phyloP scores from a whole-genome alignment of 106 monocot genomes.

The Agapanthus africanus region DNA sequence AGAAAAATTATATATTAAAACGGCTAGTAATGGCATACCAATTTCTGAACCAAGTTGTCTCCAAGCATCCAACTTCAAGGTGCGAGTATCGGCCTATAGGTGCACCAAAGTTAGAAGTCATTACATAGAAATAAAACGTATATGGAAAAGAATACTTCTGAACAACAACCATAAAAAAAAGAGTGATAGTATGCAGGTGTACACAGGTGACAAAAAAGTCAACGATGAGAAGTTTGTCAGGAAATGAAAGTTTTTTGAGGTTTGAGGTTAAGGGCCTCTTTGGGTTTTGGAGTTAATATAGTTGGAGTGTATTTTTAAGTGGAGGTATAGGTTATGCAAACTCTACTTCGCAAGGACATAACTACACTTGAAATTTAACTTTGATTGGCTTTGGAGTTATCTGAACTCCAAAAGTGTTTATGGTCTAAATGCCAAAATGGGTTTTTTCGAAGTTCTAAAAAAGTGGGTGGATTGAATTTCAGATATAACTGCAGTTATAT shows the following conservation, averaged over 20 bases:
- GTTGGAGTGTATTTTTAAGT: no score
- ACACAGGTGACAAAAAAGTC: not conserved
- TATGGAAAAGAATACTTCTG: not conserved
- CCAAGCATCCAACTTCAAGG: conserved; percentile 89
- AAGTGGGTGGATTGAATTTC: no score
- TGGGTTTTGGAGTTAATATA: no score
- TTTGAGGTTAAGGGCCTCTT: not conserved
- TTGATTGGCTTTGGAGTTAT: no score
- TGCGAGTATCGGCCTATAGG: conserved; percentile 60
- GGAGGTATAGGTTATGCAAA: no score
- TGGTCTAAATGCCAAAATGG: no score
- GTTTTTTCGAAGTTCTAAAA: no score
- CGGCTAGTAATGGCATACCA: conserved; percentile 48
- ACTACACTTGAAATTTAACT: no score
- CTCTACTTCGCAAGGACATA: no score
- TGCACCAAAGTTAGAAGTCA: not conserved
- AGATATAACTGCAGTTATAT: no score
- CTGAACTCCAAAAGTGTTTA: no score
- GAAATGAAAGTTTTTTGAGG: not conserved
- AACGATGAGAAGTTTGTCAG: no score
- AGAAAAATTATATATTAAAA: not conserved
- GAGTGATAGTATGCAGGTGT: not conserved
- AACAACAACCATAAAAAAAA: not conserved
- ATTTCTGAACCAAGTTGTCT: conserved; percentile 81
- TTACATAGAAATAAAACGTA: not conserved